These are phyloP conservation scores for Ogataea zsoltii DNA, from an alignment of 805 yeast species.

Conservation along the genomic window DNA sequence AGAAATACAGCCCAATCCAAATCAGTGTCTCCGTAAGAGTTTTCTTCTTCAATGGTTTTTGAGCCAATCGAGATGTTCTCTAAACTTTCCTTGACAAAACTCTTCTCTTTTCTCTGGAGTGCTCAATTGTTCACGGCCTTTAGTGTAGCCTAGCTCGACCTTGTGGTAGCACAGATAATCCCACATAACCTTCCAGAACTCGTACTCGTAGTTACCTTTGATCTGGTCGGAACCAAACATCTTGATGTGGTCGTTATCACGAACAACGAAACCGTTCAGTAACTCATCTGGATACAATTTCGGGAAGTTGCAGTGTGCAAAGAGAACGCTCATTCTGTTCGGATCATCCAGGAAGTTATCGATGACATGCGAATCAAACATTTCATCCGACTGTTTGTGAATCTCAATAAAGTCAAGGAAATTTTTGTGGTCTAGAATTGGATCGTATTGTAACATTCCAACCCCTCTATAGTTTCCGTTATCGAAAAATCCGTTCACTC, in stretches of 20 bases:
- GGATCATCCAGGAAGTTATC: slow-evolving; percentile 24
- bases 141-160: slow-evolving; percentile 19
- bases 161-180: slow-evolving; percentile 20
- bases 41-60: too few species aligned
- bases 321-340: slow-evolving; percentile 18
- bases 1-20: too few species aligned
- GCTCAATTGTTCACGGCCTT: slow-evolving; percentile 9
- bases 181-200: slow-evolving; percentile 24
- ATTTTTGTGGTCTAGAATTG: slow-evolving; percentile 37
- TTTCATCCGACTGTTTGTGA: slow-evolving; percentile 21
- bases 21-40: too few species aligned
- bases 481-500: slow-evolving; percentile 45
- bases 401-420: slow-evolving; percentile 21
- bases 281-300: slow-evolving; percentile 48
- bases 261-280: slow-evolving; percentile 25
- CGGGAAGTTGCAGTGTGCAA: slow-evolving; percentile 49
- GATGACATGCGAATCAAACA: slow-evolving; percentile 13
- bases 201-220: slow-evolving; percentile 21
- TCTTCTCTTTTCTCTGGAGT: slow-evolving; percentile 15
- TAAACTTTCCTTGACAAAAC: slow-evolving; percentile 19
- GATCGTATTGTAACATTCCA: slow-evolving; percentile 52
- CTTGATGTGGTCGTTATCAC: slow-evolving; percentile 14
- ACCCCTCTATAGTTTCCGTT: slow-evolving; percentile 41
- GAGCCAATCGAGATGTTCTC: slow-evolving; percentile 19
- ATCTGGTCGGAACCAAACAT: slow-evolving; percentile 17